Percentiles rank a stretch among this genome's conserved stretches.
phyloP scores from a whole-genome alignment of 768 basidiomycete species.

The Clathrus columnatus region DNA sequence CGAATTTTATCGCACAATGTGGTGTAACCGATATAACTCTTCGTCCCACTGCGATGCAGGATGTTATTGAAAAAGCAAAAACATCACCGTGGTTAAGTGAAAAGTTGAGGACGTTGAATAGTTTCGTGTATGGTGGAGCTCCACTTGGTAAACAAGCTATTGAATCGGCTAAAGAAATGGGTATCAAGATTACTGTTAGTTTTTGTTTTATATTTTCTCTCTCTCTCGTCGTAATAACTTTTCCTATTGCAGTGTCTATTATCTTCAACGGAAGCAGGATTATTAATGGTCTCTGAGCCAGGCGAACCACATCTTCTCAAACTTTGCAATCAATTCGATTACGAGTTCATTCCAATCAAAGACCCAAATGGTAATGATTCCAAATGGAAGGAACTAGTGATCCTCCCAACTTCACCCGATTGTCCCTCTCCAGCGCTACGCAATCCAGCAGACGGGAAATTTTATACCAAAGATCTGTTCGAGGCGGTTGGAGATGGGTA shows the following conservation, averaged over 20 bases:
- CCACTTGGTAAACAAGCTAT: not conserved
- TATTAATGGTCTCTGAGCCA: not conserved
- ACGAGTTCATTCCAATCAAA: no score
- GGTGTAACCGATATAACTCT: not conserved
- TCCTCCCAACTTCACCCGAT: not conserved
- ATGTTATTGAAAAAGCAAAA: not conserved
- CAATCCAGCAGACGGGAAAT: not conserved
- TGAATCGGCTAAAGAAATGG: not conserved
- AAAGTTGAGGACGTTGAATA: not conserved
- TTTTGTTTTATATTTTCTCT: not conserved
- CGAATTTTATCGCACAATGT: not conserved
- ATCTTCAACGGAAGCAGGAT: not conserved
- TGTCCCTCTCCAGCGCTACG: not conserved
- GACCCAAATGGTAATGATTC: not conserved
- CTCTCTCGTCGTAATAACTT: not conserved
- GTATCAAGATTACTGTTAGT: not conserved
- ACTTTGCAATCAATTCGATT: no score
- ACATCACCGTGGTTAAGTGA: not conserved
- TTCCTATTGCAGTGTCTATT: not conserved
- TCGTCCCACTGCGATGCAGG: not conserved
- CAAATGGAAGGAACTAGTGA: not conserved
- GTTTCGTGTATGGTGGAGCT: not conserved
- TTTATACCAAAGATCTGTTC: not conserved
- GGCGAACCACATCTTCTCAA: not conserved
- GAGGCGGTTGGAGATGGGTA: not conserved